These are phyloP conservation scores for Nectriaceae sp. DNA, from an alignment of 2,329 filamentous ascomycete species.

Conservation along the genomic window DNA sequence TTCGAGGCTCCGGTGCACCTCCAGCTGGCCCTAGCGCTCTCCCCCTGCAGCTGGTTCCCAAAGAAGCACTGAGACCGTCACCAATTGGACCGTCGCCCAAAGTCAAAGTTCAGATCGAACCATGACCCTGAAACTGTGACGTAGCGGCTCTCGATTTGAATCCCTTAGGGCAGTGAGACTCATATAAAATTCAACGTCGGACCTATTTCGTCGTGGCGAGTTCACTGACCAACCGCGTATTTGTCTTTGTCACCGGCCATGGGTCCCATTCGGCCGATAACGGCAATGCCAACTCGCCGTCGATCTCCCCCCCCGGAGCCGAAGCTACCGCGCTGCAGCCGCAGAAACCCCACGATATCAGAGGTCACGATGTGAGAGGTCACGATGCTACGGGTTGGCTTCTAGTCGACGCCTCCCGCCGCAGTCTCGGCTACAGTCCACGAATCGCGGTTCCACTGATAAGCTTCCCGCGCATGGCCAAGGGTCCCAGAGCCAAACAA, in stretches of 20 bases:
- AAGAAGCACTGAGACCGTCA: not conserved
- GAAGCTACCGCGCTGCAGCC: not conserved
- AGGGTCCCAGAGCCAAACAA: not conserved
- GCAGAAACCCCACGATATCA: not conserved
- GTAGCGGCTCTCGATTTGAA: no score
- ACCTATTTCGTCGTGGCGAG: not conserved
- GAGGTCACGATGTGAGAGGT: not conserved
- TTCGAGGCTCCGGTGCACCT: no score
- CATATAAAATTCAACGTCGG: not conserved
- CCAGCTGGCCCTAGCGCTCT: no score
- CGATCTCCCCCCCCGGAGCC: not conserved
- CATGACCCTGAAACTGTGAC: not conserved
- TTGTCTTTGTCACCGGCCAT: not conserved
- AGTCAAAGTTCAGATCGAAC: not conserved
- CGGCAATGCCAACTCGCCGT: not conserved
- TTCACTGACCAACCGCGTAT: not conserved
- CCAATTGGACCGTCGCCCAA: not conserved
- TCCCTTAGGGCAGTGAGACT: no score
- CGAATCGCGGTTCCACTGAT: not conserved
- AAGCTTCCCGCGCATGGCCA: not conserved
- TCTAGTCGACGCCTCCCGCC: not conserved
- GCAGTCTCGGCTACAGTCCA: not conserved
- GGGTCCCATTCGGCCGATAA: not conserved
- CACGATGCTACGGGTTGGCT: not conserved
- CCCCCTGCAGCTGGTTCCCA: not conserved